A percentile compares a stretch with the other conserved stretches of the same genome.
Conservation (phyloP, 2,329 filamentous ascomycete species). For the Metarhizium anisopliae region DNA sequence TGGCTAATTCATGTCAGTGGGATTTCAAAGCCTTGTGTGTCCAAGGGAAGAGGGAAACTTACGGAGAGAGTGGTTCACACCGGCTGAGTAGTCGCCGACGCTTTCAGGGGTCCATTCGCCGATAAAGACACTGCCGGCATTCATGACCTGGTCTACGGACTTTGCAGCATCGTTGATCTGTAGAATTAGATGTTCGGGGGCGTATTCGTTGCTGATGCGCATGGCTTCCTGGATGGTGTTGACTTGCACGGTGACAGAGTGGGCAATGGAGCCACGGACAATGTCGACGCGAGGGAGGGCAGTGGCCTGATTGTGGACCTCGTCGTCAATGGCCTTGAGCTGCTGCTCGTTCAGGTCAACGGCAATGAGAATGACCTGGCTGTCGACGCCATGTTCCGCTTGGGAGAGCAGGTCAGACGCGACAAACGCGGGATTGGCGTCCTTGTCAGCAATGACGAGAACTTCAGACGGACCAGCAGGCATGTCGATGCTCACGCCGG, state of each 20-base stretch:
- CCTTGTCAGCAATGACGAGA: constrained; percentile 84
- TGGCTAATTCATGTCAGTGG: constrained; percentile 48
- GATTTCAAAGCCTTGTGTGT: background rate
- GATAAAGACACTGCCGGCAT: constrained; percentile 93
- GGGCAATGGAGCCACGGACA: constrained; percentile 78
- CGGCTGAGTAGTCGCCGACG: constrained; percentile 95
- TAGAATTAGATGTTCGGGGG: constrained; percentile 91
- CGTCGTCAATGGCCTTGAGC: constrained; percentile 78
- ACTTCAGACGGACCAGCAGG: constrained; percentile 94
- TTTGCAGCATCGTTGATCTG: constrained; percentile 72
- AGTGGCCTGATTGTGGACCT: constrained; percentile 79
- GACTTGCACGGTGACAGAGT: constrained; percentile 81
- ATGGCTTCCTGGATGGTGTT: constrained; percentile 64
- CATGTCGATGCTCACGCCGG: constrained; percentile 95
- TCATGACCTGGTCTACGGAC: constrained; percentile 71
- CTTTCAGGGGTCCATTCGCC: constrained; percentile 96
- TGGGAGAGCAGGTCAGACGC: constrained; percentile 91
- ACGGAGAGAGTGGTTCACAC: constrained; percentile 96
- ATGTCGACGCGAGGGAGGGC: constrained; percentile 87
- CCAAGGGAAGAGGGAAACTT: constrained; percentile 37
- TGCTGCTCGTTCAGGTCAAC: constrained; percentile 67
- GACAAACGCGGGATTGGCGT: constrained; percentile 86
- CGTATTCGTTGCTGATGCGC: constrained; percentile 83
- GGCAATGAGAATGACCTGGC: constrained; percentile 86
- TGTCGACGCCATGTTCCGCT: constrained; percentile 94